Percentiles rank a stretch among this genome's conserved stretches.
These are phyloP conservation scores for Epichloe amarillans DNA, from an alignment of 2,329 filamentous ascomycete genomes.

Conservation along the genomic window DNA sequence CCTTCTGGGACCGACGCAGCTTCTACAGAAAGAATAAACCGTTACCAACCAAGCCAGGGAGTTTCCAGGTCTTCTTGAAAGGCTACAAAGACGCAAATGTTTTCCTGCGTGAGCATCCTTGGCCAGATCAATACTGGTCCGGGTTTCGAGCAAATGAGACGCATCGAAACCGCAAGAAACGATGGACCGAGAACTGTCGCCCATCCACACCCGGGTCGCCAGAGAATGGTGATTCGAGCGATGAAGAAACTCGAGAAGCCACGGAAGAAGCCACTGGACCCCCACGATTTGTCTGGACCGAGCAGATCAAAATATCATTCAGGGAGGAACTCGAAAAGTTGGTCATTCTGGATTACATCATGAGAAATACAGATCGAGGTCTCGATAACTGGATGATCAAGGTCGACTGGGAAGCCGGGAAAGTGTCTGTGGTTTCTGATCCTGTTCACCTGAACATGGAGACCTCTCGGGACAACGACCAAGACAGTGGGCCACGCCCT, in stretches of 20 bases:
- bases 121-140: constrained; percentile 76
- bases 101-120: constrained; percentile 87
- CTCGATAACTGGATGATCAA: constrained; percentile 99
- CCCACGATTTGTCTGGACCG: constrained; percentile 72
- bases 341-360: constrained; percentile 96
- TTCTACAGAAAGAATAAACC: constrained; percentile 79
- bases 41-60: constrained; percentile 80
- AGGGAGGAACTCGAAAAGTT: constrained; percentile 92
- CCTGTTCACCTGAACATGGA: constrained; percentile 57
- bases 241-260: constrained; percentile 36
- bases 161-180: constrained; percentile 52
- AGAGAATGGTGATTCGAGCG: constrained; percentile 51
- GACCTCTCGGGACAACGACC: constrained; percentile 16
- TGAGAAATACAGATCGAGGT: constrained; percentile 95
- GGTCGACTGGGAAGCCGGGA: constrained; percentile 72
- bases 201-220: constrained; percentile 38
- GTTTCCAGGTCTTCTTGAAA: constrained; percentile 94
- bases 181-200: constrained; percentile 74
- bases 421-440: constrained; percentile 76
- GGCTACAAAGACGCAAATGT: constrained; percentile 95
- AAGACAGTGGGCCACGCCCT: constrained; percentile 42
- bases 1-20: constrained; percentile 87
- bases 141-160: constrained; percentile 57
- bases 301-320: constrained; percentile 77
- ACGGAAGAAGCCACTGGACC: constrained; percentile 36